Base-by-base conservation (phyloP, 139 green algal genomes). In the Monoraphidium neglectum region DNA sequence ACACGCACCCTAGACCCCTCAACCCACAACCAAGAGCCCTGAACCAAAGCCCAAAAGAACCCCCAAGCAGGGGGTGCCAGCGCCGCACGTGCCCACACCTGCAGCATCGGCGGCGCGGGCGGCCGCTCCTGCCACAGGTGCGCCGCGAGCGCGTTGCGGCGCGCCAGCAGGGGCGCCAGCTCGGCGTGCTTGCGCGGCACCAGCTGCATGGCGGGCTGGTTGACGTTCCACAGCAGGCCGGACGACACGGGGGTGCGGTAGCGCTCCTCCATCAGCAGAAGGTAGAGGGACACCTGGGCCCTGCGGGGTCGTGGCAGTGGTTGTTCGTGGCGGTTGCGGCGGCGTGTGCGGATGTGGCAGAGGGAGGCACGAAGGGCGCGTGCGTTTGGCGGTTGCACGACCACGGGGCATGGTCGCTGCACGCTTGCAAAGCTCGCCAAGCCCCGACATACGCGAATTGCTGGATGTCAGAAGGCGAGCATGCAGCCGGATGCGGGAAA, bases 211-310 rank as follows among this genome's bases (percentile, higher is more conserved):
- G 32, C 54, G 30, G 82, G 70, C 26, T 83, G 66, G 56, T 78
- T 53, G 12, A 80, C 36, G 82, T 92, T 93, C 85, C 87, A 95
- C 24, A 97, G 86, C 72, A 97, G 76, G 21, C 93, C 93, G 26
- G 62, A 64, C 38, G 54, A 70, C 69, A 3, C 70, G 53, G 37
- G 78, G 65, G 23, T 65, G 72, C 28, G 76, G 67, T 98, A 97
- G 4, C 93, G 83, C 57, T 91, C 88, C 76, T 93, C 81, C 86
- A 97, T 86, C 26, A 96, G 84, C 73, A 97, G 87, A 54, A 94
- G 81, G 79, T 98, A 97, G 54, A 96, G 76, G 24, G 90, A 84
- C 62, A 97, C 90, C 92, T 95, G 88, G 26, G n/a, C 43, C n/a
- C 28, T 8, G 1, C 3, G 16, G 24, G 24, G 57, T 62, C 8